A percentile compares a stretch with the other conserved stretches of the same genome.
Conservation (phyloP, 169 alveolate genomes). For the Cryptosporidium canis region DNA sequence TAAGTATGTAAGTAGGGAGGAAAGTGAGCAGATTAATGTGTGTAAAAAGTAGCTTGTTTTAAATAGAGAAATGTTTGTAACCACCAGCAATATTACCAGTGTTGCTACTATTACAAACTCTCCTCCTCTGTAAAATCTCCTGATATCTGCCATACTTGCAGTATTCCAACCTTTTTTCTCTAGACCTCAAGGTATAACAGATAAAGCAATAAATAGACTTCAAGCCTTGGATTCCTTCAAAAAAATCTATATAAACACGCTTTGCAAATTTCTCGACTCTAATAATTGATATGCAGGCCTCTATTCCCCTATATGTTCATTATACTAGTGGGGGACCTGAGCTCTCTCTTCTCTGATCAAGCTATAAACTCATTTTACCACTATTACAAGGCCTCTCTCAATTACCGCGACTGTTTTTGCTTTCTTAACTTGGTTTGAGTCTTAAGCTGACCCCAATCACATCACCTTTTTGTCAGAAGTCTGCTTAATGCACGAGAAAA, state of each 20-base stretch:
- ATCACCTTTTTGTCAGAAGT: neutral
- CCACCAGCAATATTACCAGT: constrained; percentile 10
- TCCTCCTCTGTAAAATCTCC: constrained; percentile 10
- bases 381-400: neutral
- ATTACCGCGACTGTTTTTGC: neutral
- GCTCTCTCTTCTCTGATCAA: neutral
- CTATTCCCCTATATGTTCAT: too few relatives aligned
- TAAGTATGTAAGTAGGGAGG: constrained; percentile 7
- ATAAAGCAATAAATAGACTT: too few relatives aligned
- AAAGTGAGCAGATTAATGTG: constrained; percentile 31
- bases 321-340: neutral
- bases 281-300: too few relatives aligned
- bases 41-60: constrained; percentile 33
- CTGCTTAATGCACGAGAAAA: neutral
- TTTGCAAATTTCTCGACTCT: too few relatives aligned
- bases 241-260: too few relatives aligned
- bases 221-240: too few relatives aligned
- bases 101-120: constrained; percentile 2
- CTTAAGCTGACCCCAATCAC: neutral
- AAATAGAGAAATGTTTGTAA: constrained; percentile 15
- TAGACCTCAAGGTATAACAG: too few relatives aligned
- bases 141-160: neutral
- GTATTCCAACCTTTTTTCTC: too few relatives aligned
- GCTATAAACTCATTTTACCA: neutral
- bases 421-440: neutral